Conservation (phyloP, 345 rosid species). For the Ailanthus altissimus region DNA sequence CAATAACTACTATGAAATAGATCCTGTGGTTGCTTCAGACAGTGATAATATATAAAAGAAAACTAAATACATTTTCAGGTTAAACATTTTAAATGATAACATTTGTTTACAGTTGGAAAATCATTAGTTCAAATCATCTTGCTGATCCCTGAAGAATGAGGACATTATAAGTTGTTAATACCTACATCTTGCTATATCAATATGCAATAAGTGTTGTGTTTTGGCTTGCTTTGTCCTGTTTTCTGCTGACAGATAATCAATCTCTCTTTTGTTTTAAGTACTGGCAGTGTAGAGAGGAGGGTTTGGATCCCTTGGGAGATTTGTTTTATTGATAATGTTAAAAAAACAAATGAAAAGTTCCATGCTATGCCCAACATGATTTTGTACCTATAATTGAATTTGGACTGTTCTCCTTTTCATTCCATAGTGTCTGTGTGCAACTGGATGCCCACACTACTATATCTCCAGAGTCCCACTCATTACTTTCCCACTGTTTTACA, state of each 20-base stretch:
- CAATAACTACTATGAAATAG: neutral
- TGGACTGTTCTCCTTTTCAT: slow-evolving; percentile 7
- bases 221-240: neutral
- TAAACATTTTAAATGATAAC: neutral
- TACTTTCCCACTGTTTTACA: slow-evolving; percentile 26
- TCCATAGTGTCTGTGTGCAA: neutral
- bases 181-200: neutral
- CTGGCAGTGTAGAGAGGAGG: neutral
- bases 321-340: neutral
- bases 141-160: neutral
- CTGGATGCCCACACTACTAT: neutral
- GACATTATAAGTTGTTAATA: neutral
- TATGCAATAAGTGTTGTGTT: neutral
- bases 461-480: slow-evolving; percentile 1
- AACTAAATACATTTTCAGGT: neutral
- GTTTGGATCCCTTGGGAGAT: neutral
- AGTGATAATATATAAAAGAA: neutral
- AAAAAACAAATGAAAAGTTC: neutral
- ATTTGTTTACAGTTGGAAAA: neutral
- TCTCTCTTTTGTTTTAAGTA: neutral
- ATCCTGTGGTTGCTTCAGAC: neutral
- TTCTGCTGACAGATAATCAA: neutral
- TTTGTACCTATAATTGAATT: neutral
- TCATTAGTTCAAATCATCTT: neutral
- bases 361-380: neutral